A percentile compares a stretch with the other conserved stretches of the same genome.
These are phyloP conservation scores for Cicer judaicum DNA, from an alignment of 306 rosid species.

Conservation along the genomic window DNA sequence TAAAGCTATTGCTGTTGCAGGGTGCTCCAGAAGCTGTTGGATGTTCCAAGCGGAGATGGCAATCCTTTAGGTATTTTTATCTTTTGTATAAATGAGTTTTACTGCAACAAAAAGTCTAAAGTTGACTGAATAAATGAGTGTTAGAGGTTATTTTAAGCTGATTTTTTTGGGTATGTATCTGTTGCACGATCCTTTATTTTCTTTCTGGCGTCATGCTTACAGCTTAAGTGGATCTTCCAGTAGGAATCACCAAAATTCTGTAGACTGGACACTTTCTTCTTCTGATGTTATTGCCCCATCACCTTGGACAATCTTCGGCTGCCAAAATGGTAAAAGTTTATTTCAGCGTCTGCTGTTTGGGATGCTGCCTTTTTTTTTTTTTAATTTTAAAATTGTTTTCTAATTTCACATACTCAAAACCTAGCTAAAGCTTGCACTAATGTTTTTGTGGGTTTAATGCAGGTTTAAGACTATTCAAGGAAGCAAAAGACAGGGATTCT, in stretches of 20 bases:
- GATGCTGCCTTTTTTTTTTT: neutral
- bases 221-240: slow-evolving; percentile 71
- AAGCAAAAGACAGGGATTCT: slow-evolving; percentile 83
- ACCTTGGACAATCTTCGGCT: slow-evolving; percentile 95
- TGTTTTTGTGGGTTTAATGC: slow-evolving; percentile 42
- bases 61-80: slow-evolving; percentile 65
- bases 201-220: slow-evolving; percentile 35
- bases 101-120: neutral
- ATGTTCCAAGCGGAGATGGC: slow-evolving; percentile 70
- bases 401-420: slow-evolving; percentile 6
- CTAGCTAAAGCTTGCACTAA: slow-evolving; percentile 23
- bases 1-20: slow-evolving; percentile 51
- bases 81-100: slow-evolving; percentile 2
- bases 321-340: slow-evolving; percentile 75
- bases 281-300: slow-evolving; percentile 94
- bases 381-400: neutral
- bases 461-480: slow-evolving; percentile 93
- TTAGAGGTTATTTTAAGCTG: slow-evolving; percentile 17
- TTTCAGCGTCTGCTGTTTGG: slow-evolving; percentile 42
- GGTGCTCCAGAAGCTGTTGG: slow-evolving; percentile 64
- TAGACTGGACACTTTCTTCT: slow-evolving; percentile 71
- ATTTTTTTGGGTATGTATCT: neutral
- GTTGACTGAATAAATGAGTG: slow-evolving; percentile 3
- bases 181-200: slow-evolving; percentile 17
- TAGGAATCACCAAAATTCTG: slow-evolving; percentile 49